Base-by-base conservation (phyloP, 257 asterid genomes). In the Linderniella brevidens region DNA sequence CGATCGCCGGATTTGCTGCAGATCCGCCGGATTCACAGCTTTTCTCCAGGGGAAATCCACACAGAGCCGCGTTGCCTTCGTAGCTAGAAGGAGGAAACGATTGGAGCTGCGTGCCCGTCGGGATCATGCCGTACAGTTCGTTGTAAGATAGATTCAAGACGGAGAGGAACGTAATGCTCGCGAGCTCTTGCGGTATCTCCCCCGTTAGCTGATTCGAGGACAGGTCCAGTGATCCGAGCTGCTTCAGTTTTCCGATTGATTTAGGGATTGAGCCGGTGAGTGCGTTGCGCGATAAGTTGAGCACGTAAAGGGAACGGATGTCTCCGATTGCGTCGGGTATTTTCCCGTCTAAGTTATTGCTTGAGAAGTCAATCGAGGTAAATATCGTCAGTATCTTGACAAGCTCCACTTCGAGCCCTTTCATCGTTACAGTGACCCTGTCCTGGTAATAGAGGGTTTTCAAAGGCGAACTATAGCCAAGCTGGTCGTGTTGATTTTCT, bases 141-240 rank as follows among this genome's bases (percentile, higher is more conserved):
- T 71, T 64, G 32, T 52, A 3, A 0, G 72, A 64, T 9, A 71
- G 49, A 29, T 67, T 67, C 8, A 71, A 50, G 18, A 35, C 13
- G 0, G 64, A 13, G 4, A 71, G 56, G 49, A 37, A 58, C 5
- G 57, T 55, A 25, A 68, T 16, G 8, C 17, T 44, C 9, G 51
- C 15, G 4, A 71, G 53, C 5, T 64, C 40, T 41, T 1, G 1
- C 0, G 74, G 74, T 36, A 71, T 67, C 15, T 41, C 46, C 46
- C 78, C 74, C 0, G 2, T 32, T 7, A 64, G 11, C 11, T 58
- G 56, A 35, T 64, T 67, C 9, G 54, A 60, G 10, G 66, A 52
- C 0, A 71, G 46, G 53, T 70, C 71, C 19, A 71, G 14, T 13
- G 58, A 41, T 60, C 67, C 74, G 8, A 71, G 51, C 13, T 5